Percentiles rank a stretch among this genome's conserved stretches.
Evolutionary conservation across 2,329 filamentous ascomycete species (phyloP).

Genomic region (Westerdykella sp.): DNA sequence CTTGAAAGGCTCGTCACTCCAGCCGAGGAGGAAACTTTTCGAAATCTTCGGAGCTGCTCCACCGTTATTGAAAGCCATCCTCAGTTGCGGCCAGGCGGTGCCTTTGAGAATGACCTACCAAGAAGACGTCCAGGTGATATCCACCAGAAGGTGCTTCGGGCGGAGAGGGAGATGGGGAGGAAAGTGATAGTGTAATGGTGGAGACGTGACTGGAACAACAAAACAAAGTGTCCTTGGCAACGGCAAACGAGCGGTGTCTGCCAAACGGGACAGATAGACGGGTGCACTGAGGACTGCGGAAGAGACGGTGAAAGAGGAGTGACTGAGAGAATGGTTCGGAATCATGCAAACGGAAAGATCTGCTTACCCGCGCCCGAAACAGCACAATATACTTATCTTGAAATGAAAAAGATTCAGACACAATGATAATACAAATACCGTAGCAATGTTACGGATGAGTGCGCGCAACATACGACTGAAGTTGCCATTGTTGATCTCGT

Average conservation of each 20-base stretch:
- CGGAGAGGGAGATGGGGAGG: not conserved
- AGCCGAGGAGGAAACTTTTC: constrained; percentile 23
- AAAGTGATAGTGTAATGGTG: not conserved
- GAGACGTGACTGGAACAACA: too few relatives aligned
- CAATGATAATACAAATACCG: too few relatives aligned
- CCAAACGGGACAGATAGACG: not conserved
- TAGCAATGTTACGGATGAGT: too few relatives aligned
- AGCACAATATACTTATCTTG: not conserved
- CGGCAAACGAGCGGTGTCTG: not conserved
- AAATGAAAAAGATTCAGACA: not conserved
- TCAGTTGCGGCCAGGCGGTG: not conserved
- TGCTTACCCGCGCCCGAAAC: not conserved
- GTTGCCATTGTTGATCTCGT: too few relatives aligned
- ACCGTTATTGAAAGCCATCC: constrained; percentile 12
- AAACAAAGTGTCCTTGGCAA: constrained; percentile 11
- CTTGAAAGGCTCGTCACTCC: constrained; percentile 28
- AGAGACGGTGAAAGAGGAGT: not conserved
- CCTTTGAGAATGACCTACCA: not conserved
- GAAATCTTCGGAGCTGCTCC: constrained; percentile 13
- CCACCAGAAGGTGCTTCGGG: not conserved
- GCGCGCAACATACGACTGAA: too few relatives aligned
- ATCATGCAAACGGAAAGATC: not conserved
- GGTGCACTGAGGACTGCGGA: not conserved
- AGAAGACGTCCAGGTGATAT: not conserved
- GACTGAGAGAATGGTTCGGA: not conserved